phyloP scores from a whole-genome alignment of 345 rosid species.

The Mercurialis annua region DNA sequence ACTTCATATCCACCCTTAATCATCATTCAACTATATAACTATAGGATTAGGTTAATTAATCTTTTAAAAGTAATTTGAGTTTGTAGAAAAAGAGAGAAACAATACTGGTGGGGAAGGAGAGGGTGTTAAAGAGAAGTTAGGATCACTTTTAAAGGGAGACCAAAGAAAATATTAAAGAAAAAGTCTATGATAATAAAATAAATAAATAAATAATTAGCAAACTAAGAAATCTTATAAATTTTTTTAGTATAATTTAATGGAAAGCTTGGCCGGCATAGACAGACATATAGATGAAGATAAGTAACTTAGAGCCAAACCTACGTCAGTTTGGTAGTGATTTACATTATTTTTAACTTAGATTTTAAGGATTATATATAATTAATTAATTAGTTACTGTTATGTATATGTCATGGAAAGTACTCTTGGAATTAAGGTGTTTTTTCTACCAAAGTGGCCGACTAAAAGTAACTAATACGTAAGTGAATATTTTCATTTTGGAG shows the following conservation, averaged over 20 bases:
- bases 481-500: no score
- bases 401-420: not conserved
- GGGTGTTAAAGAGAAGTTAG: slow-evolving; percentile 27
- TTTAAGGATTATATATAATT: not conserved
- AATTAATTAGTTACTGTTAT: not conserved
- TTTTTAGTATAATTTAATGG: slow-evolving; percentile 13
- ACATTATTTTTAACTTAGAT: not conserved
- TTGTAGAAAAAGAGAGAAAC: not conserved
- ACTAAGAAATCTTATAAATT: no score
- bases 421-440: not conserved
- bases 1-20: slow-evolving; percentile 47
- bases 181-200: slow-evolving; percentile 14
- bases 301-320: slow-evolving; percentile 36
- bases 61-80: not conserved
- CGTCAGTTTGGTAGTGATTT: slow-evolving; percentile 46
- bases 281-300: slow-evolving; percentile 36
- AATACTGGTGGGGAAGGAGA: slow-evolving; percentile 3
- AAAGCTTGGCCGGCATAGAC: slow-evolving; percentile 55
- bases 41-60: no score
- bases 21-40: slow-evolving; percentile 16
- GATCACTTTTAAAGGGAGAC: slow-evolving; percentile 28
- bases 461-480: no score
- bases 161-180: slow-evolving; percentile 29
- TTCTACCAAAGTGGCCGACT: not conserved
- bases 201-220: not conserved